Base-by-base conservation (phyloP, 768 basidiomycete genomes). In the Candolleomyces eurysporus region DNA sequence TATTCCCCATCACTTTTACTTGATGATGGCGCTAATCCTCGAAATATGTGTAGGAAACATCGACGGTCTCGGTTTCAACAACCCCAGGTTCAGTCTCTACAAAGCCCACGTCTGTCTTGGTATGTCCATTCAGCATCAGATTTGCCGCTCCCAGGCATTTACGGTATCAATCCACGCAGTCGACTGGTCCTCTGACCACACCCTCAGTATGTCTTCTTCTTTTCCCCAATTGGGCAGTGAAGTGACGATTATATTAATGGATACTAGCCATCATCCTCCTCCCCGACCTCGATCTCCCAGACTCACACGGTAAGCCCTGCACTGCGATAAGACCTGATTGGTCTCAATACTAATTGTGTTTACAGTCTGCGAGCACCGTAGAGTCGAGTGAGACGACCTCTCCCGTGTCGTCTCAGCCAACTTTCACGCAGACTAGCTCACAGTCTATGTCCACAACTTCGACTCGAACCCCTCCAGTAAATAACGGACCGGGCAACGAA, bases 371-470 rank as follows among this genome's bases (percentile, higher is more conserved):
- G 17, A 17, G 32, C 26, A 54, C 52, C 14, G 52, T 8, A n/a
- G 30, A 5, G 14, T 30, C 30, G 36, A 36, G 36, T 31, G 31
- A 39, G 52, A 39, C 52, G 31, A 54, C 13, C 32, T 51, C 49
- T 16, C 49, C 49, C 21, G n/a, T 48, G 4, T 31, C n/a, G 49
- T 21, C 49, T 21, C 49, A 22, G 45, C 14, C 11, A 48, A 51
- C 49, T 8, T 21, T 7, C 26, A 19, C 52, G 52, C 26, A 39
- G 11, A 54, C 52, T 9, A 32, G 10, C n/a, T 19, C 52, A 30
- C 30, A 39, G 52, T 39, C 52, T 54, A 39, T 13, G 52, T 54
- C 52, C 52, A 54, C 52, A n/a, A 54, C 52, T 16, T 31, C 32
- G 5, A 54, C 14, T 54, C 30, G 21, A 39, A 48, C 46, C 14